Conservation (phyloP, 1,284 basidiomycete genomes). For the Ceratobasidium sp. region DNA sequence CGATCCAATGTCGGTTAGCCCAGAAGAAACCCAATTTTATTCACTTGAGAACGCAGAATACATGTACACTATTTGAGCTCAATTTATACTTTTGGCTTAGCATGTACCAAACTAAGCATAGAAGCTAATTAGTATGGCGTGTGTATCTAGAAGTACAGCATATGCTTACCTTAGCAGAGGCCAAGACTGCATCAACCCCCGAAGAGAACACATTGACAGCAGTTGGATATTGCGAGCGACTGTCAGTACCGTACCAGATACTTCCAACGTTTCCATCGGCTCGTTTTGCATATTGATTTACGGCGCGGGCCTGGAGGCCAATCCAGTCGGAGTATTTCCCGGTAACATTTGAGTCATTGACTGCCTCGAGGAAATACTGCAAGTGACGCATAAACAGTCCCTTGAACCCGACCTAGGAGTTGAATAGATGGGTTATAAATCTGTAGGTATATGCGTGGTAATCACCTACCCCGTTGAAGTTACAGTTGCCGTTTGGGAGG, state of each 20-base stretch:
- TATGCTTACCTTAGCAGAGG: constrained; percentile 7
- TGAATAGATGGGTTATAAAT: not conserved
- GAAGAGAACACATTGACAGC: constrained; percentile 28
- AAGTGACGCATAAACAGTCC: constrained; percentile 23
- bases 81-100: not conserved
- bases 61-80: not conserved
- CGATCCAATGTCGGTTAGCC: not conserved
- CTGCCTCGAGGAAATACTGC: constrained; percentile 26
- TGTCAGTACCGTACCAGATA: constrained; percentile 25
- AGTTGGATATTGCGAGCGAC: not conserved
- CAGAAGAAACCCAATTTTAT: not conserved
- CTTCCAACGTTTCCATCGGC: constrained; percentile 23
- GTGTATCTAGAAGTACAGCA: not conserved
- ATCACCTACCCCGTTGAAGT: constrained; percentile 12
- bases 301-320: constrained; percentile 18
- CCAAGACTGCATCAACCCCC: constrained; percentile 26
- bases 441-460: not conserved
- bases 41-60: not conserved
- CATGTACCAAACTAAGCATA: constrained; percentile 9
- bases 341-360: constrained; percentile 8
- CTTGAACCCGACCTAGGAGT: constrained; percentile 19
- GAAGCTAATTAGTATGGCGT: not conserved
- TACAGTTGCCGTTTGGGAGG: constrained; percentile 17
- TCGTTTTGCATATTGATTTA: constrained; percentile 28
- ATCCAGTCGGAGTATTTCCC: constrained; percentile 37